Conservation (phyloP, 345 rosid genomes). For the Turnera subulata region DNA sequence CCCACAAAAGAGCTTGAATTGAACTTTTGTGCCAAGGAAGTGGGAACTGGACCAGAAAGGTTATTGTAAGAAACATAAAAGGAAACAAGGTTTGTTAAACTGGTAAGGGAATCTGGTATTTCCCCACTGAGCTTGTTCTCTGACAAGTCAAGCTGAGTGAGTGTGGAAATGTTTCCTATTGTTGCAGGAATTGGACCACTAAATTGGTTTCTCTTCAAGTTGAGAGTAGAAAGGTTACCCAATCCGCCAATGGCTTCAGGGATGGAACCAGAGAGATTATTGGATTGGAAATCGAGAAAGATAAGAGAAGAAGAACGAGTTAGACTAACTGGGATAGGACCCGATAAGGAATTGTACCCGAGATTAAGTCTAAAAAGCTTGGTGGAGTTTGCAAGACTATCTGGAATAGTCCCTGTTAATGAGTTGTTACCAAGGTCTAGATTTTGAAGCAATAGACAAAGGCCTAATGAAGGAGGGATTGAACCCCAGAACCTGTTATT, state of each 20-base stretch:
- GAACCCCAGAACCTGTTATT: slow-evolving; percentile 21
- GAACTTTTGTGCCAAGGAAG: slow-evolving; percentile 15
- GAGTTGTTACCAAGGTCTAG: slow-evolving; percentile 41
- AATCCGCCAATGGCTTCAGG: slow-evolving; percentile 10
- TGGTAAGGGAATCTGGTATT: slow-evolving; percentile 18
- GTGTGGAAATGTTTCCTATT: slow-evolving; percentile 18
- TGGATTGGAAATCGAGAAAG: slow-evolving; percentile 61
- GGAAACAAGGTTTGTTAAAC: slow-evolving; percentile 1
- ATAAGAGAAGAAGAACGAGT: slow-evolving; percentile 50
- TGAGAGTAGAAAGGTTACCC: slow-evolving; percentile 14
- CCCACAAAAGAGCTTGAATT: slow-evolving; percentile 24
- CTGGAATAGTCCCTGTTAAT: slow-evolving; percentile 17
- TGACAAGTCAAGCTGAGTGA: slow-evolving; percentile 18
- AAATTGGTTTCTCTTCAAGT: slow-evolving; percentile 16
- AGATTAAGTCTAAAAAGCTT: slow-evolving; percentile 45
- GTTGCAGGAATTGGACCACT: slow-evolving; percentile 14
- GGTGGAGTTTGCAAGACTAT: slow-evolving; percentile 15
- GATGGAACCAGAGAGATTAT: slow-evolving; percentile 70
- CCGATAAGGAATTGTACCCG: slow-evolving; percentile 63
- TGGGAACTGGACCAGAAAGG: slow-evolving; percentile 24
- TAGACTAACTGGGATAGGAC: slow-evolving; percentile 49
- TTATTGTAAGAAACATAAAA: slow-evolving; percentile 27
- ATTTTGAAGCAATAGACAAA: slow-evolving; percentile 58
- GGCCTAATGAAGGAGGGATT: slow-evolving; percentile 69
- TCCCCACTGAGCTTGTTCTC: slow-evolving; percentile 17